A percentile compares a stretch with the other conserved stretches of the same genome.
Evolutionary conservation across 2,329 filamentous ascomycete species (phyloP).

Genomic region (Sclerotinia nivalis): DNA sequence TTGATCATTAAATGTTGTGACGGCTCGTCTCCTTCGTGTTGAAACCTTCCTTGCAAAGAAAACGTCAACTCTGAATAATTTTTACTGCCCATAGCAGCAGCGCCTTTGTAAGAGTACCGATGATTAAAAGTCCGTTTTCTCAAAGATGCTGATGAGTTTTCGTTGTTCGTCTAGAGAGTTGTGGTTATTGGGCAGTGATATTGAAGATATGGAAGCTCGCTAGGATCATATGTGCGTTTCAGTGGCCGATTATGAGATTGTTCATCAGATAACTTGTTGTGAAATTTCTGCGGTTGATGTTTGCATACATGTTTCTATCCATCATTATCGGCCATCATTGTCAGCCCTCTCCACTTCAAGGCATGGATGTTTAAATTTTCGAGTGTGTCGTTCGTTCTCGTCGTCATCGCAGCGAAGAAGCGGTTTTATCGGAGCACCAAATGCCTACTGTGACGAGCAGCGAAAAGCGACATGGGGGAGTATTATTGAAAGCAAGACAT

Average conservation of each 20-base stretch:
- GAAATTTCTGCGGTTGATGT: fast-evolving
- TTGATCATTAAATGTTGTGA: too few species aligned
- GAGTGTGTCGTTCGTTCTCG: fast-evolving
- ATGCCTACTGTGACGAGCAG: too few species aligned
- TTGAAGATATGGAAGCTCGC: too few species aligned
- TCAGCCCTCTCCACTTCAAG: neutral
- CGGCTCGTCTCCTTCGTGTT: neutral
- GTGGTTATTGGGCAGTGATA: fast-evolving
- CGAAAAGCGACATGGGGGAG: too few species aligned
- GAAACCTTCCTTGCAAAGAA: neutral
- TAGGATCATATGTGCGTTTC: too few species aligned
- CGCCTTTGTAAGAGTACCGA: neutral
- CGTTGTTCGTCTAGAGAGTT: neutral
- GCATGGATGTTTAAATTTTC: neutral
- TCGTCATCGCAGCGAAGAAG: fast-evolving
- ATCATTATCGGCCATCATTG: neutral
- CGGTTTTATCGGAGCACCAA: too few species aligned
- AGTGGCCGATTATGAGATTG: neutral
- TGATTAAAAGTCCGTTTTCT: neutral
- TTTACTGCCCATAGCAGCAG: neutral
- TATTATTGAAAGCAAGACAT: too few species aligned
- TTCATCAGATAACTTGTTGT: fast-evolving
- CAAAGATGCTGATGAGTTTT: neutral
- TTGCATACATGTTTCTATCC: neutral
- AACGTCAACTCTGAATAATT: too few species aligned